Percentiles rank a stretch among this genome's conserved stretches.
These are phyloP conservation scores for Diutina pseudorugosa DNA, from an alignment of 1,139 yeast genomes.

Conservation along the genomic window DNA sequence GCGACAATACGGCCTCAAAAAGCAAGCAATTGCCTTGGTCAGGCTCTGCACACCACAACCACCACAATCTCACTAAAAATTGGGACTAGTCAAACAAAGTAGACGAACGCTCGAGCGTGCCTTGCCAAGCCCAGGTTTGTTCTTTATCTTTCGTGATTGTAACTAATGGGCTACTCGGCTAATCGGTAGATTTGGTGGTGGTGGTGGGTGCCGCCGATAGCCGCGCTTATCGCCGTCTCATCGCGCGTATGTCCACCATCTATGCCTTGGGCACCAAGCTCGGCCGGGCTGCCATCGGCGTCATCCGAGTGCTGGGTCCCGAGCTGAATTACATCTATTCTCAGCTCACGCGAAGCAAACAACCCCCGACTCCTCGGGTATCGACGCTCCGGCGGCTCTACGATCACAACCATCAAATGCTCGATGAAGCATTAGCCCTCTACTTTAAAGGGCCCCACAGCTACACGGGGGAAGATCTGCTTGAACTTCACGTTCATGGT, in stretches of 20 bases:
- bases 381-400: slow-evolving; percentile 48
- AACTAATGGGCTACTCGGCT: too few species aligned
- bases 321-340: slow-evolving; percentile 34
- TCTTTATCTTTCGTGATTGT: too few species aligned
- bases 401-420: slow-evolving; percentile 25
- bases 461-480: slow-evolving; percentile 84
- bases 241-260: slow-evolving; percentile 42
- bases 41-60: neutral
- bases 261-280: slow-evolving; percentile 84
- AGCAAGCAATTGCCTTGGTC: neutral
- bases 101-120: neutral
- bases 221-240: neutral
- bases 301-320: slow-evolving; percentile 73
- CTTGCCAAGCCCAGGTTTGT: too few species aligned
- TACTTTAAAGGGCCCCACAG: slow-evolving; percentile 68
- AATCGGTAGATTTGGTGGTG: too few species aligned
- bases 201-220: neutral
- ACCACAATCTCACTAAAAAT: neutral
- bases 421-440: slow-evolving; percentile 70
- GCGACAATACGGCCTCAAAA: neutral
- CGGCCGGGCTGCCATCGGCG: slow-evolving; percentile 78
- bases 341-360: slow-evolving; percentile 29
- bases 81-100: neutral
- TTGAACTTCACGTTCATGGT: slow-evolving; percentile 88
- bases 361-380: slow-evolving; percentile 34